A percentile compares a stretch with the other conserved stretches of the same genome.
Evolutionary conservation across 495 filamentous ascomycete species (phyloP).

Genomic region (Neurospora sublineolata): DNA sequence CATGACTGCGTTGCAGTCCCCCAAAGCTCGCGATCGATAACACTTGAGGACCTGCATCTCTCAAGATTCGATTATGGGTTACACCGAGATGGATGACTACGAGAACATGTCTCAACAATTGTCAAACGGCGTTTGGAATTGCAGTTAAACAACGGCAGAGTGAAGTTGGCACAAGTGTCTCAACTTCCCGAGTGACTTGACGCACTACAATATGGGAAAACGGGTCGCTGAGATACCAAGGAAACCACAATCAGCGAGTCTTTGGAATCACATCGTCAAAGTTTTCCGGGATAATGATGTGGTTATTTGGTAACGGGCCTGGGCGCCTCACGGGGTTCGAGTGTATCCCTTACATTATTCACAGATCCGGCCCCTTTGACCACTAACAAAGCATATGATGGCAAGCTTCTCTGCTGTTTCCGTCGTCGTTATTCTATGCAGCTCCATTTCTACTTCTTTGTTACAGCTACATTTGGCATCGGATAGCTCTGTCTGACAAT

Average conservation of each 20-base stretch:
- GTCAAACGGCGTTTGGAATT: background rate
- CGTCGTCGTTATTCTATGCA: slow-evolving; percentile 32
- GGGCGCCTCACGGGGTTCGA: background rate
- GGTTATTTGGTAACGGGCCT: background rate
- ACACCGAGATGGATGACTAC: background rate
- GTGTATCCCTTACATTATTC: background rate
- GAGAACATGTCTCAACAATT: background rate
- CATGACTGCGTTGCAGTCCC: background rate
- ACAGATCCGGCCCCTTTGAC: background rate
- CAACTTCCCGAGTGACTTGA: background rate
- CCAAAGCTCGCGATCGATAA: background rate
- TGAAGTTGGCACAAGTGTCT: background rate
- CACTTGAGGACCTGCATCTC: background rate
- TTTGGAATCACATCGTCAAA: background rate
- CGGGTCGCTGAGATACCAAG: background rate
- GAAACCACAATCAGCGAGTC: background rate
- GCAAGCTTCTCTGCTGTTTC: background rate
- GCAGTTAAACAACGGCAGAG: background rate
- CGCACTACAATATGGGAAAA: background rate
- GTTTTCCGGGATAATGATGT: background rate
- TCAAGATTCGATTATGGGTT: background rate
- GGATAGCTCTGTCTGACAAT: background rate
- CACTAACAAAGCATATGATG: background rate
- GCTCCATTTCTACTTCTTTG: slow-evolving; percentile 15
- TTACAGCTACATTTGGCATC: background rate